Percentiles rank a stretch among this genome's conserved stretches.
These are phyloP conservation scores for Umbellularia californica DNA, from an alignment of 164 flowering plant genomes.

Conservation along the genomic window DNA sequence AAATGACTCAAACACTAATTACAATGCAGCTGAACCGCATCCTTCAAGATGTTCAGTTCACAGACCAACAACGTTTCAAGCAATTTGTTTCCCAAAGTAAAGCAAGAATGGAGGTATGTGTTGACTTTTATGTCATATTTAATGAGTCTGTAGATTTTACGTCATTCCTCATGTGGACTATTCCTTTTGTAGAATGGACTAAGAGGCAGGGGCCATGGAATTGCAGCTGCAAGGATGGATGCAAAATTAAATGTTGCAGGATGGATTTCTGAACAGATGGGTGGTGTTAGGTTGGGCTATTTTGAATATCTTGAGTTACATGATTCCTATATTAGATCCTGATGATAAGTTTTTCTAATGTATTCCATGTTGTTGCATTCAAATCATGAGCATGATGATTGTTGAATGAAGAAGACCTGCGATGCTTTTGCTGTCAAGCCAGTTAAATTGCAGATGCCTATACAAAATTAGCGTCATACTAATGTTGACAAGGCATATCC, in stretches of 20 bases:
- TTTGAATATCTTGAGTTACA: not conserved
- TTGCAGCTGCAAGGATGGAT: slow-evolving; percentile 98
- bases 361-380: not conserved
- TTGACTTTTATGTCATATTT: slow-evolving; percentile 4
- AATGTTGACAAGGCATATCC: not conserved
- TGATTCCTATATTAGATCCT: not conserved
- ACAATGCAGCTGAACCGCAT: slow-evolving; percentile 61
- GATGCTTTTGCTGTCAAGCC: not conserved
- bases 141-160: not conserved
- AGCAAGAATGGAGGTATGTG: slow-evolving; percentile 95
- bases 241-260: slow-evolving; percentile 92
- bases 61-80: slow-evolving; percentile 92
- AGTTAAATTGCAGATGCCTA: not conserved
- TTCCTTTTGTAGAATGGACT: slow-evolving; percentile 60
- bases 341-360: not conserved
- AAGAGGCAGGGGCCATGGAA: slow-evolving; percentile 97
- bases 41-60: slow-evolving; percentile 94
- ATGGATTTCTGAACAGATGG: slow-evolving; percentile 98
- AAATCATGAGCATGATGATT: not conserved
- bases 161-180: not conserved
- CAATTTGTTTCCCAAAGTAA: slow-evolving; percentile 98
- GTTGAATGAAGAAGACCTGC: not conserved
- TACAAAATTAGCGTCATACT: too few relatives aligned
- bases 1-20: slow-evolving; percentile 15
- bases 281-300: slow-evolving; percentile 77